phyloP scores from a whole-genome alignment of 2,329 filamentous ascomycete species.

The Aureobasidium sp. region DNA sequence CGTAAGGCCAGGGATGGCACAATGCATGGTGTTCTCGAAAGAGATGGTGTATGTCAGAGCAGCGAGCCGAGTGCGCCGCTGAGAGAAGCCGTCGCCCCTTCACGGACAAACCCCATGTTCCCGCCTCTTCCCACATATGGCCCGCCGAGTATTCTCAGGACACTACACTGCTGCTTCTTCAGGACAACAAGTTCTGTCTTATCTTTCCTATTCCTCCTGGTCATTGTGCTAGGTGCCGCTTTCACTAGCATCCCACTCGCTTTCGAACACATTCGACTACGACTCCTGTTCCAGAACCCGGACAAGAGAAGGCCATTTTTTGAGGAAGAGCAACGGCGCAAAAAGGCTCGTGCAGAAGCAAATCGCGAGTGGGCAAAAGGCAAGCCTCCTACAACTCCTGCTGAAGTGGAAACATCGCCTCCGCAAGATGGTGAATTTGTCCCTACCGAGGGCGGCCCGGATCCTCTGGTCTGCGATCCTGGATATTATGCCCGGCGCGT shows the following conservation, averaged over 20 bases:
- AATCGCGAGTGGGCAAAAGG: constrained; percentile 53
- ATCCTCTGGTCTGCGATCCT: constrained; percentile 71
- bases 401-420: not conserved
- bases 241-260: constrained; percentile 57
- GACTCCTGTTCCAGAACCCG: constrained; percentile 54
- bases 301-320: constrained; percentile 60
- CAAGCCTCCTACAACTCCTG: constrained; percentile 1
- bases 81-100: constrained; percentile 48
- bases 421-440: constrained; percentile 51
- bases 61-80: constrained; percentile 36
- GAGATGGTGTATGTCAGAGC: constrained; percentile 20
- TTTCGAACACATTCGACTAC: constrained; percentile 44
- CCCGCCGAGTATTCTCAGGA: constrained; percentile 59
- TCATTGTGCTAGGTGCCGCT: constrained; percentile 68
- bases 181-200: constrained; percentile 64
- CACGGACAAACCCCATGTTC: constrained; percentile 72
- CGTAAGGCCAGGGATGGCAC: constrained; percentile 39
- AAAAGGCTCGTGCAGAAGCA: constrained; percentile 49
- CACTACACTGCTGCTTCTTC: constrained; percentile 60
- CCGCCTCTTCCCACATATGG: constrained; percentile 78
- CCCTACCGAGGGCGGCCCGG: constrained; percentile 72
- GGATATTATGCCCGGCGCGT: constrained; percentile 82
- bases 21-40: constrained; percentile 30
- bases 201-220: constrained; percentile 67
- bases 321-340: constrained; percentile 61